phyloP scores from a whole-genome alignment of 352 stramenopile genomes.

The Globisporangium paddicum region DNA sequence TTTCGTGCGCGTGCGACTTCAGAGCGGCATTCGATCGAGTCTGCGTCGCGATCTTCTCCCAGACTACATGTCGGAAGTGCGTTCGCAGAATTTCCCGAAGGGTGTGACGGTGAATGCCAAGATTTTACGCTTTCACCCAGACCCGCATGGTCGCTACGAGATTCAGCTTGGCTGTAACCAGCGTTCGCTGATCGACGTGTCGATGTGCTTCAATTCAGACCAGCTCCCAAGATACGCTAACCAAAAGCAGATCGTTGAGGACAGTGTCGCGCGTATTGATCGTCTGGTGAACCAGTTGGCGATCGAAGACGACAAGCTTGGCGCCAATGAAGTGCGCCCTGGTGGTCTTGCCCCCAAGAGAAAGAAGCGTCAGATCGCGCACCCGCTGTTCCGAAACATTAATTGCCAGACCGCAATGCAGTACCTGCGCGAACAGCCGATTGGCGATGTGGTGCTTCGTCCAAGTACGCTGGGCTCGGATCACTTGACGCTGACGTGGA shows the following conservation, averaged over 20 bases:
- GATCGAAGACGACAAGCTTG: constrained; percentile 71
- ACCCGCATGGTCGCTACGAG: constrained; percentile 73
- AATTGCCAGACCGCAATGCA: constrained; percentile 81
- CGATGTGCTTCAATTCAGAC: constrained; percentile 66
- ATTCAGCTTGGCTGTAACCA: constrained; percentile 73
- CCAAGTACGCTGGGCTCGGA: constrained; percentile 79
- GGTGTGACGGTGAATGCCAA: constrained; percentile 86
- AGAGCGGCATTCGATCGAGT: constrained; percentile 80
- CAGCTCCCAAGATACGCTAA: constrained; percentile 54
- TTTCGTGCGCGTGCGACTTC: constrained; percentile 80
- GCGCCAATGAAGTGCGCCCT: constrained; percentile 19
- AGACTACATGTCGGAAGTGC: constrained; percentile 66
- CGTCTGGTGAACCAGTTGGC: constrained; percentile 69
- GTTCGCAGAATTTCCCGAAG: constrained; percentile 67
- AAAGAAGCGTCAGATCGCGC: constrained; percentile 86
- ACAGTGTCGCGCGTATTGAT: constrained; percentile 69
- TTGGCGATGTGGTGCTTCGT: constrained; percentile 84
- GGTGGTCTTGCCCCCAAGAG: constrained; percentile 32
- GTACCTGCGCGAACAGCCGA: constrained; percentile 66
- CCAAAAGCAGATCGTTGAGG: constrained; percentile 44
- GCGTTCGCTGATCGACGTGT: constrained; percentile 65
- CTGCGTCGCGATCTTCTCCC: constrained; percentile 73
- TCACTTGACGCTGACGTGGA: constrained; percentile 87
- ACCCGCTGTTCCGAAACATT: constrained; percentile 86
- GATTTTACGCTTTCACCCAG: constrained; percentile 65